Evolutionary conservation across 164 flowering plant genomes (phyloP).

Genomic region (Chimonanthus praecox): DNA sequence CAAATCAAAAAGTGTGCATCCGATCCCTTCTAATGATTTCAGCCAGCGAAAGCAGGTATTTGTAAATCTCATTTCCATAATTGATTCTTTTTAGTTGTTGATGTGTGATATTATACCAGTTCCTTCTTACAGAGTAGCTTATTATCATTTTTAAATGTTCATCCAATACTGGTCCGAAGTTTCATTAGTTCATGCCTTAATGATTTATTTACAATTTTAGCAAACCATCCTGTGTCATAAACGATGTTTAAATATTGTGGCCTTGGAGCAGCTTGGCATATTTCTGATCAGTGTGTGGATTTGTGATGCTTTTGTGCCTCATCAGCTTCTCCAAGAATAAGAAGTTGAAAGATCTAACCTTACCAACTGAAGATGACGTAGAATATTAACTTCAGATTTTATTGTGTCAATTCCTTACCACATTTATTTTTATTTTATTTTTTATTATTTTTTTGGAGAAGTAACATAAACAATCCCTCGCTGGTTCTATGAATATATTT

Average conservation of each 20-base stretch:
- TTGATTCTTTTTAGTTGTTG: background rate
- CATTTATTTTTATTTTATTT: too few relatives aligned
- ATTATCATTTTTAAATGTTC: background rate
- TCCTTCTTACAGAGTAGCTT: slow-evolving; percentile 1
- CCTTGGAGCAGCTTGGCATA: too few relatives aligned
- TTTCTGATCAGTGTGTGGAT: background rate
- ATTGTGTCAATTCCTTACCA: too few relatives aligned
- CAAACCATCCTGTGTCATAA: background rate
- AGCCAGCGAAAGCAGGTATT: slow-evolving; percentile 29
- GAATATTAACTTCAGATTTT: too few relatives aligned
- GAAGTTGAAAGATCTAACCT: too few relatives aligned
- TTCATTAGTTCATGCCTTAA: background rate
- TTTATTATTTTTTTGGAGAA: too few relatives aligned
- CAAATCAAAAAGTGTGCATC: slow-evolving; percentile 38
- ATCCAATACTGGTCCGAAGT: background rate
- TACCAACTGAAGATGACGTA: too few relatives aligned
- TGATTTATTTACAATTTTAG: background rate
- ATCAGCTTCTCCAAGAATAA: too few relatives aligned
- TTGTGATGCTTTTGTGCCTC: too few relatives aligned
- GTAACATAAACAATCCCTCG: too few relatives aligned
- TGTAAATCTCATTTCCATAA: background rate
- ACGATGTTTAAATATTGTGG: too few relatives aligned
- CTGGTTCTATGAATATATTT: too few relatives aligned
- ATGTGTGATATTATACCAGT: background rate
- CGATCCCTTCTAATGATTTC: slow-evolving; percentile 33